Base-by-base conservation (phyloP, 2,329 filamentous ascomycete genomes). In the Trichophyton rubrum region DNA sequence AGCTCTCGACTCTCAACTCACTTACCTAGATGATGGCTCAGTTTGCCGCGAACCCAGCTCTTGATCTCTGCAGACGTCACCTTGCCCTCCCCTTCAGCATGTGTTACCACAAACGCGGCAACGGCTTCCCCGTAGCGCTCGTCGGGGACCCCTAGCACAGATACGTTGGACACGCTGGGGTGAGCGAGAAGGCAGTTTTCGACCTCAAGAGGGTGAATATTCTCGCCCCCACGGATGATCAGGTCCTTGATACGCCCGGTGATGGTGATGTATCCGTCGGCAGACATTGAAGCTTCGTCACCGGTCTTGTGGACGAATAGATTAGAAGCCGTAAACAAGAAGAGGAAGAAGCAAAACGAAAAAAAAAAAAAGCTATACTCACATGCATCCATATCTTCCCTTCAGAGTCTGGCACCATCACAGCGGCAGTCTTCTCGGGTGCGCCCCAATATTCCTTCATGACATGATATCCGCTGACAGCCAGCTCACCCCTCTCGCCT, bases 361-460 rank as follows among this genome's bases (percentile, higher is more conserved):
- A 33, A 22, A 33, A 43, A 22, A 9, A 43, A 38, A 3, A 24
- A 38, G 60, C 43, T 38, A 56, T 8, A 71, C 75, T 71, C 61
- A 78, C 77, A 68, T 85, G 79, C 87, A 97, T 93, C 92, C 92
- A 97, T 17, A 87, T 69, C 53, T 79, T 82, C 4, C 79, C 79
- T 0, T 79, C 72, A 8, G 80, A 74, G 59, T 83, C 81, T 1
- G 76, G 70, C 20, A 85, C 78, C 68, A 87, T 79, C 3, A 87
- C 89, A 69, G 89, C 86, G 0, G 77, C 77, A 0, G 91, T 96
- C 64, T 79, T 80, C 24, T 71, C 80, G 9, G 81, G 78, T 68
- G 95, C 90, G n/a, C 77, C 82, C 83, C 85, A 97, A 74, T 99
- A 97, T 45, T 87, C 89, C 71, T 89, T 85, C 90, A 96, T 96